Evolutionary conservation across 2,329 filamentous ascomycete species (phyloP), one percentile per base, ranked within the genome.

Genomic region (Penicillium sp.): DNA sequence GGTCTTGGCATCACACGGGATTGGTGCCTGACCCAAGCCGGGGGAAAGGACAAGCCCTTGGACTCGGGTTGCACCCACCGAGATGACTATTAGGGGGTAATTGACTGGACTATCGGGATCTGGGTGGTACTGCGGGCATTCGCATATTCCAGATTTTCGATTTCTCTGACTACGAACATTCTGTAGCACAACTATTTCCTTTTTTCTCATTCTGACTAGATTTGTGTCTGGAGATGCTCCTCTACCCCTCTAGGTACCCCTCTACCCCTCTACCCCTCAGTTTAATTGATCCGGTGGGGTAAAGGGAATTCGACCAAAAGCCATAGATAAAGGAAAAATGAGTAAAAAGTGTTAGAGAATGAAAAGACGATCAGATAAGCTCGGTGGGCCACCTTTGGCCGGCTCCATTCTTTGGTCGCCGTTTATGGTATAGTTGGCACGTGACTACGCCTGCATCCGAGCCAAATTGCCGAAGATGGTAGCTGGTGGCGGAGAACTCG

Each of bases 381-480:
- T 48, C 52, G 35, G 49, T 45, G 47, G 42, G 6, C 43, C 41
- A 45, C 21, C 21, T 23, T 47, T 45, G 23, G 23, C 31, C 45
- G 27, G 49, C 10, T 21, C 36, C 29, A 13, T 9, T 33, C 47
- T 51, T 33, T 27, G 49, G 50, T 25, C 33, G 42, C 61, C 48
- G 60, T 36, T 63, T 65, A 48, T 57, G 38, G 53, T n/a, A 50
- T 31, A 44, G 53, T 10, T 2, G 25, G 3, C 64, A 66, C 64
- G 64, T 66, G 64, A 63, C 42, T 2, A 1, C 0, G 1, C 10
- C 35, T 45, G 36, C 45, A 29, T 10, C 33, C n/a, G 38, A 29
- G 33, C 17, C 3, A 43, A 51, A 27, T 29, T 54, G 47, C 58
- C 57, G 44, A 59, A 59, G 23, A 12, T 49, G 59, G 61, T 33